Evolutionary conservation across 306 rosid genomes (phyloP).

Genomic region (Cicer pinnatifidum): DNA sequence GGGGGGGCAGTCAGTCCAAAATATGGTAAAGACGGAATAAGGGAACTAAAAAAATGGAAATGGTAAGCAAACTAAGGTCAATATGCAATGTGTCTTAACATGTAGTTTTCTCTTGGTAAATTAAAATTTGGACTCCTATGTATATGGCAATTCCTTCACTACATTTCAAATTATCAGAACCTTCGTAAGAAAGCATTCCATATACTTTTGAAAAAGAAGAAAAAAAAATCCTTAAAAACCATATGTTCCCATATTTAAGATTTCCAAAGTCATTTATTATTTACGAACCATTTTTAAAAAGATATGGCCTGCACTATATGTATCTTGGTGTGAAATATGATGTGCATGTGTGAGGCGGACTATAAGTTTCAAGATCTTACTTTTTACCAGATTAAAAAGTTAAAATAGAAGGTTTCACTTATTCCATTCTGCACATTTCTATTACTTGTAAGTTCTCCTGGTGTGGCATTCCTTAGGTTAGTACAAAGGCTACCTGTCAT

Average conservation of each 20-base stretch:
- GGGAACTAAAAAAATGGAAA: neutral
- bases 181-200: neutral
- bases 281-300: neutral
- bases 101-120: neutral
- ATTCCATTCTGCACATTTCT: neutral
- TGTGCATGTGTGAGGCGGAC: neutral
- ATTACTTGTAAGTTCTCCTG: neutral
- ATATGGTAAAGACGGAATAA: conserved; percentile 4
- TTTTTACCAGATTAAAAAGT: too few relatives aligned
- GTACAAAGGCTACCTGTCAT: neutral
- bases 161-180: neutral
- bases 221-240: neutral
- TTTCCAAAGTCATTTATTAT: neutral
- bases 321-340: too few relatives aligned
- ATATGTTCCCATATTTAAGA: too few relatives aligned
- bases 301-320: neutral
- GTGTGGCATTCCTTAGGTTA: neutral
- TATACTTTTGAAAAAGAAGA: neutral
- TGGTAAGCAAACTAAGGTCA: neutral
- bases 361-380: neutral
- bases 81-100: neutral
- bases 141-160: too few relatives aligned
- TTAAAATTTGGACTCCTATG: neutral
- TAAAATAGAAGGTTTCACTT: neutral
- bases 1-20: neutral